A percentile compares a stretch with the other conserved stretches of the same genome.
Conservation (phyloP, 768 basidiomycete genomes). For the Leucocoprinus leucothites region DNA sequence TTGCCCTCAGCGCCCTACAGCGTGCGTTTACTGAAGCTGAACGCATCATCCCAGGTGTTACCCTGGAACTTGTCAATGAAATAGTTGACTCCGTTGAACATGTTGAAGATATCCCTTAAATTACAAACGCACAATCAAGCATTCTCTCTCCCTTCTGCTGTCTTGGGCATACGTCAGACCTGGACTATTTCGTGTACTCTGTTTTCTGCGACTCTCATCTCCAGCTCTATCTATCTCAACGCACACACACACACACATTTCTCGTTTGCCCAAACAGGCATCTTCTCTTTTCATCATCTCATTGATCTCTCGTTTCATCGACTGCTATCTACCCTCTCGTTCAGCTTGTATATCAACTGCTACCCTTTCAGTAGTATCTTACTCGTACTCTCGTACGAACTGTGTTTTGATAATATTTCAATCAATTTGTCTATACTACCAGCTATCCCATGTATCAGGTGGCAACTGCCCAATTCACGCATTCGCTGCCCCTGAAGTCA, state of each 20-base stretch:
- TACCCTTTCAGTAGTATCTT: constrained; percentile 16
- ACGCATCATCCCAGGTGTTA: constrained; percentile 91
- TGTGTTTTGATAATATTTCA: constrained; percentile 8
- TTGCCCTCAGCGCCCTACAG: constrained; percentile 82
- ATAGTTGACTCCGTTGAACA: constrained; percentile 92
- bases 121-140: not conserved
- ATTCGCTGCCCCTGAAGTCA: constrained; percentile 16
- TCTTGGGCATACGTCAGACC: constrained; percentile 1
- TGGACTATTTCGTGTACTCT: not conserved
- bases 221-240: constrained; percentile 21
- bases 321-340: constrained; percentile 1
- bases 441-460: not conserved
- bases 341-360: constrained; percentile 8
- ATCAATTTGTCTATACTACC: not conserved
- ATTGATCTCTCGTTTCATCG: constrained; percentile 11
- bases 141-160: constrained; percentile 1
- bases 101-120: constrained; percentile 72
- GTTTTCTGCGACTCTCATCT: constrained; percentile 12
- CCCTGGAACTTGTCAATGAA: constrained; percentile 89
- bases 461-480: too few species aligned
- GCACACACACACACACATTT: constrained; percentile 16
- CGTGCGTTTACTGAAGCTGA: constrained; percentile 95
- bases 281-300: constrained; percentile 1
- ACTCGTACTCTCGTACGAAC: constrained; percentile 1
- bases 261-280: constrained; percentile 1